Conservation (phyloP, 2,329 filamentous ascomycete genomes). For the Atkinsonella hypoxylon region DNA sequence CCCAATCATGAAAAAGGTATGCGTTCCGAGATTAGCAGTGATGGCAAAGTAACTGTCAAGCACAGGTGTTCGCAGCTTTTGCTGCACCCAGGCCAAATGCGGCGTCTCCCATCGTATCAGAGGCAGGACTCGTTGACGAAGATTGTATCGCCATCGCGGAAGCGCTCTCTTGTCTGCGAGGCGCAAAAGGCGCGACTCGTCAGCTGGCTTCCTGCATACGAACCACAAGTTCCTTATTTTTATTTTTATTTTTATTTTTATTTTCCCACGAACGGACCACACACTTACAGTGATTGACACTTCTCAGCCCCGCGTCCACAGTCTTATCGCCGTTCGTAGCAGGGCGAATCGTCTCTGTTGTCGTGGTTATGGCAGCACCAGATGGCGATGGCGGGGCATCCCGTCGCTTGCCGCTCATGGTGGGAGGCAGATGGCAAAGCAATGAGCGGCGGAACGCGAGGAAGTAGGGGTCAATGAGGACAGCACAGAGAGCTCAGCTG, state of each 20-base stretch:
- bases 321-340: slow-evolving; percentile 15
- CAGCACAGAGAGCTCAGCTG: not conserved
- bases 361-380: not conserved
- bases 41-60: slow-evolving; percentile 96
- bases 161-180: slow-evolving; percentile 65
- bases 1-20: slow-evolving; percentile 97
- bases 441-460: slow-evolving; percentile 3
- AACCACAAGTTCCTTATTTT: too few relatives aligned
- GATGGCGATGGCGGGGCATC: slow-evolving; percentile 18
- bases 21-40: slow-evolving; percentile 89
- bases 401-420: slow-evolving; percentile 21
- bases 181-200: not conserved
- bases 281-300: slow-evolving; percentile 60
- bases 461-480: slow-evolving; percentile 1
- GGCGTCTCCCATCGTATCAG: slow-evolving; percentile 91
- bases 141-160: slow-evolving; percentile 74
- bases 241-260: too few relatives aligned
- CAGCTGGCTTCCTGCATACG: slow-evolving; percentile 3
- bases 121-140: slow-evolving; percentile 73
- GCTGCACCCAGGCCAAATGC: slow-evolving; percentile 79
- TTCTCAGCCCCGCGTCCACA: slow-evolving; percentile 65
- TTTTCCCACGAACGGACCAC: not conserved
- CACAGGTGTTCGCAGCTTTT: slow-evolving; percentile 63
- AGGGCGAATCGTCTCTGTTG: not conserved
- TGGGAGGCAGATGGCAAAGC: not conserved